Conservation (phyloP, 768 basidiomycete genomes). For the Tylopilus cervinicoccineus region DNA sequence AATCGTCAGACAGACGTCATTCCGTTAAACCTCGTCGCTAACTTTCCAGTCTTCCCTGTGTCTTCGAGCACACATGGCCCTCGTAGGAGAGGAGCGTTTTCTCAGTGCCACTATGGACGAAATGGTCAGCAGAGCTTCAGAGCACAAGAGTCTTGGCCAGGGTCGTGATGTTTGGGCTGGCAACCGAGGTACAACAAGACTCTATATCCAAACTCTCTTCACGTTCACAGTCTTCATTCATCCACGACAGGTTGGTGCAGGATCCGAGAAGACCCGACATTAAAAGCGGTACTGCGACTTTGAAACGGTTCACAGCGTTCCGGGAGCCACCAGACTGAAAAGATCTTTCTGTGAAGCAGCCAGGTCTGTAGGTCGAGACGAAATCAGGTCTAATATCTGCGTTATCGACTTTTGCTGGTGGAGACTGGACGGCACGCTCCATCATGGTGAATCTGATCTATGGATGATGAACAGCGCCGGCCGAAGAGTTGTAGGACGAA, state of each 20-base stretch:
- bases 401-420: neutral
- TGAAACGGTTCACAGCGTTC: neutral
- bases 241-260: too few relatives aligned
- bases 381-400: neutral
- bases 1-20: too few relatives aligned
- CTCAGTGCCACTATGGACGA: constrained; percentile 8
- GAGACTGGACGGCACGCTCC: neutral
- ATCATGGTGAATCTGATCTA: too few relatives aligned
- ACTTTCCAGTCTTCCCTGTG: constrained; percentile 8
- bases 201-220: neutral
- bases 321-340: too few relatives aligned
- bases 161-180: too few relatives aligned
- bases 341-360: neutral
- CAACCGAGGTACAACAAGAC: neutral
- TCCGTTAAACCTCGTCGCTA: too few relatives aligned
- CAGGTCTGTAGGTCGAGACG: neutral
- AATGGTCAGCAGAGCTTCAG: neutral
- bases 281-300: neutral
- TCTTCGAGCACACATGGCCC: neutral
- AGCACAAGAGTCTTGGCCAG: neutral
- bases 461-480: too few relatives aligned
- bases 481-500: too few relatives aligned
- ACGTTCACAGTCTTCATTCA: neutral
- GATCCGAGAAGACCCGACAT: neutral
- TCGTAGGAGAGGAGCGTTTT: neutral